These are phyloP conservation scores for Cerioporus squamosus DNA, from an alignment of 1,284 basidiomycete genomes.

Conservation along the genomic window DNA sequence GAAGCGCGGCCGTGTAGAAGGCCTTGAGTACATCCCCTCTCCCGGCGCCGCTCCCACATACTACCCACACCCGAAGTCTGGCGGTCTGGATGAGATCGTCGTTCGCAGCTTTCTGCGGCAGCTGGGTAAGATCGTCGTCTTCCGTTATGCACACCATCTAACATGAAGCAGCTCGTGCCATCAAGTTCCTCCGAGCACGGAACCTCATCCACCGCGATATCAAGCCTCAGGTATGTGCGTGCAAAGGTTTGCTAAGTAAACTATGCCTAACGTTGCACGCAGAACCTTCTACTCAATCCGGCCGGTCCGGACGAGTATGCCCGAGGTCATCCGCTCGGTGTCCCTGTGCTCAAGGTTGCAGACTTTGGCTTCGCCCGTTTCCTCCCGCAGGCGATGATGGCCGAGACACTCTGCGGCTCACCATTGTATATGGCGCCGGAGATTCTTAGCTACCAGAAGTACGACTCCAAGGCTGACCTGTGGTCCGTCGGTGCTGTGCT, in stretches of 20 bases:
- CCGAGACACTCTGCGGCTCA: constrained; percentile 97
- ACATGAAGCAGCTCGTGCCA: constrained; percentile 71
- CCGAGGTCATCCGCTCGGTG: constrained; percentile 88
- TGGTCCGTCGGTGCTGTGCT: constrained; percentile 98
- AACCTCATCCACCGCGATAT: constrained; percentile 97
- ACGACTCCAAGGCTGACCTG: constrained; percentile 96
- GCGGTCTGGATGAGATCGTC: constrained; percentile 90
- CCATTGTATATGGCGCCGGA: constrained; percentile 99
- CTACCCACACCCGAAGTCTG: constrained; percentile 90
- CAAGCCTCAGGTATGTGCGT: constrained; percentile 81
- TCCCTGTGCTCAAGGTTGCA: constrained; percentile 94
- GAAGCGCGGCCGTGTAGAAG: constrained; percentile 86
- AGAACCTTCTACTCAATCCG: constrained; percentile 92
- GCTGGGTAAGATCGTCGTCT: constrained; percentile 62
- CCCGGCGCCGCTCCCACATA: constrained; percentile 74
- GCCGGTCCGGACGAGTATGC: constrained; percentile 79
- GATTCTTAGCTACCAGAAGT: constrained; percentile 96
- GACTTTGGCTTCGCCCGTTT: constrained; percentile 98
- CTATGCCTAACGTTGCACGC: constrained; percentile 7
- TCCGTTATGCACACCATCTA: not conserved
- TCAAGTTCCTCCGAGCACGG: constrained; percentile 89
- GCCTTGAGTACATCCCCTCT: constrained; percentile 78
- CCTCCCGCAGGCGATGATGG: constrained; percentile 91
- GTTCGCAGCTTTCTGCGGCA: constrained; percentile 94
- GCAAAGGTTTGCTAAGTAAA: too few relatives aligned